Evolutionary conservation across 495 filamentous ascomycete species (phyloP), one percentile per base, ranked within the genome.

Genomic region (Thermochaetoides thermophila): DNA sequence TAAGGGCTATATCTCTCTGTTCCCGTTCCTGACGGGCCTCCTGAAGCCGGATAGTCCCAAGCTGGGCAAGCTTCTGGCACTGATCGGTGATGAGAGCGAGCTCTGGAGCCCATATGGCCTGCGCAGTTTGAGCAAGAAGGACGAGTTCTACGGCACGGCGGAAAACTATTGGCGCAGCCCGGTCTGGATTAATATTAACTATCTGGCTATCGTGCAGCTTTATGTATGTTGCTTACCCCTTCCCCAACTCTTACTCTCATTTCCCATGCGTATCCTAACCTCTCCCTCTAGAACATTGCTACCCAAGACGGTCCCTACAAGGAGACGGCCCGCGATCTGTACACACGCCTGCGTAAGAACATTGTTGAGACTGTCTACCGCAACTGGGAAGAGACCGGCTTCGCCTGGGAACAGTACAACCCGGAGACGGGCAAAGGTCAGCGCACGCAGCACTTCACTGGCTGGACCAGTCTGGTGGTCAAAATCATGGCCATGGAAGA

Each of bases 351-450:
- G 17, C 73, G 89, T 22, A 69, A 68, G 45, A 95, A 92, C 47
- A 58, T 97, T 25, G 83, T 96, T 20, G 69, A 84, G 29, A 95
- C 84, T 17, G 81, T 97, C 31, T 95, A 78, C 63, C 62, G 73
- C 23, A 71, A 74, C 48, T 97, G 89, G 89, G 66, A 76, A 51
- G 68, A 78, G 40, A 97, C 89, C 0, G 85, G 87, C 12, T 97
- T 95, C 55, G 89, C 91, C 7, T 97, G 91, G 91, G 89, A 97
- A 53, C 89, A 97, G 57, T 97, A 95, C 57, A 85, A 94, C 54
- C 81, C 87, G 0, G 83, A 93, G 40, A 93, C 79, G 3, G 89
- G 89, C 29, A 68, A 71, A 35, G 89, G 89, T 20, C 91, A 96
- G 63, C 71, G 89, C 31, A 96, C 85, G 15, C 85, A 93, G 60